Percentiles rank a stretch among this genome's conserved stretches.
Conservation (phyloP, 2,329 filamentous ascomycete genomes). For the Neopestalotiopsis sp. region DNA sequence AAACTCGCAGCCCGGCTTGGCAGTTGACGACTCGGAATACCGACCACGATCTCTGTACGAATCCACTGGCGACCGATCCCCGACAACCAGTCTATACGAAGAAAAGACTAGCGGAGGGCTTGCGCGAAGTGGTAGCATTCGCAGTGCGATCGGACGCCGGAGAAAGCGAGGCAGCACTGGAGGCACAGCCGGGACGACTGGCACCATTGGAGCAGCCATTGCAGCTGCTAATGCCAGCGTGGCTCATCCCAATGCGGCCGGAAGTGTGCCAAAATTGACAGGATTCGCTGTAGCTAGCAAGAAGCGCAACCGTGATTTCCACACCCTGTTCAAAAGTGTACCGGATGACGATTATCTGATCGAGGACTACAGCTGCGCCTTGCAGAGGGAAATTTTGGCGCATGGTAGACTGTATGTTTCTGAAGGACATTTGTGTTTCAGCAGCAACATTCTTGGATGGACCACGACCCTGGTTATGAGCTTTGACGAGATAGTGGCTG, state of each 20-base stretch:
- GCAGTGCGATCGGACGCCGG: constrained; percentile 65
- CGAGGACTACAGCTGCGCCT: constrained; percentile 95
- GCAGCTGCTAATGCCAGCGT: constrained; percentile 73
- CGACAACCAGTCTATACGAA: constrained; percentile 70
- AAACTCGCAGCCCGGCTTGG: constrained; percentile 37
- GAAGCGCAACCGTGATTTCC: constrained; percentile 95
- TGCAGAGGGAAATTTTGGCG: constrained; percentile 93
- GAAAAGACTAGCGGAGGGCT: constrained; percentile 57
- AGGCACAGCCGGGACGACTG: constrained; percentile 61
- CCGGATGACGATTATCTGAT: constrained; percentile 98
- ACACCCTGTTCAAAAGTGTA: constrained; percentile 91
- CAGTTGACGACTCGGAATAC: constrained; percentile 42
- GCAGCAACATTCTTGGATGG: constrained; percentile 98
- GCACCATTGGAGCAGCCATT: constrained; percentile 73
- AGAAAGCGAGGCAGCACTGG: constrained; percentile 85
- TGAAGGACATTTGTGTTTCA: constrained; percentile 97
- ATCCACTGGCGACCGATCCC: constrained; percentile 63
- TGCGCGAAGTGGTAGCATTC: constrained; percentile 70
- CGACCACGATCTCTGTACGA: constrained; percentile 60
- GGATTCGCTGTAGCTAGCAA: constrained; percentile 97
- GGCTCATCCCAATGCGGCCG: constrained; percentile 64
- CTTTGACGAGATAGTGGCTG: constrained; percentile 95
- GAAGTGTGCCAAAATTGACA: constrained; percentile 77
- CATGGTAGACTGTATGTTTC: constrained; percentile 95
- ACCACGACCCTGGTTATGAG: constrained; percentile 96